Evolutionary conservation across 2,329 filamentous ascomycete genomes (phyloP).

Genomic region (Sclerotinia minor): DNA sequence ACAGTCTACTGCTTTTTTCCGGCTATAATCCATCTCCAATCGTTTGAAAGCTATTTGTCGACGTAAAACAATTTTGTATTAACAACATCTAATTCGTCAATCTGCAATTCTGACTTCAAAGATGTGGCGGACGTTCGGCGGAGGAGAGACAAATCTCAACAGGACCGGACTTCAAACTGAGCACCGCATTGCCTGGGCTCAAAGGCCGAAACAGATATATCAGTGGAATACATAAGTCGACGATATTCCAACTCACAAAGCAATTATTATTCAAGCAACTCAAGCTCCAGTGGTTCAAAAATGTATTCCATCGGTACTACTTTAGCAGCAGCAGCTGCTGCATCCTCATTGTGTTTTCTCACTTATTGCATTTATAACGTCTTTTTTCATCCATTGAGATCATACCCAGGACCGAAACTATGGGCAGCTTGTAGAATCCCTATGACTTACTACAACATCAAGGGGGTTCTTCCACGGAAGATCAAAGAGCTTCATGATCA

Average conservation of each 20-base stretch:
- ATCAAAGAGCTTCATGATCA: conserved; percentile 25
- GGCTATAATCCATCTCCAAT: too few relatives aligned
- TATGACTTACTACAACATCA: conserved; percentile 3
- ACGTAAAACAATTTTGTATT: background rate
- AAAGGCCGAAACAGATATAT: background rate
- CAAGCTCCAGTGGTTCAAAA: background rate
- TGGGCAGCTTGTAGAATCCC: conserved; percentile 22
- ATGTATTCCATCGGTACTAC: background rate
- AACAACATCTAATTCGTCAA: too few relatives aligned
- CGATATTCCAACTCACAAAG: background rate
- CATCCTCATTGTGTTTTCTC: background rate
- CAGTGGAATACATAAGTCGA: background rate
- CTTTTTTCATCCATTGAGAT: conserved; percentile 27
- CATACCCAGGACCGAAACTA: conserved; percentile 27
- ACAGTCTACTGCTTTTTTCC: background rate
- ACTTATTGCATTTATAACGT: conserved; percentile 25
- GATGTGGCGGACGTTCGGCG: background rate
- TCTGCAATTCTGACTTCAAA: background rate
- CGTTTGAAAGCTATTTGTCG: background rate
- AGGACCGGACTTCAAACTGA: background rate
- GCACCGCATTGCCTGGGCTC: background rate
- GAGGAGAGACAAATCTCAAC: background rate
- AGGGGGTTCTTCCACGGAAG: conserved; percentile 8
- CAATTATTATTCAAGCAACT: background rate
- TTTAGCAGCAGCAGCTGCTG: background rate